Evolutionary conservation across 345 rosid genomes (phyloP), one percentile per base, ranked within the genome.

Genomic region (Fremontodendron californicum): DNA sequence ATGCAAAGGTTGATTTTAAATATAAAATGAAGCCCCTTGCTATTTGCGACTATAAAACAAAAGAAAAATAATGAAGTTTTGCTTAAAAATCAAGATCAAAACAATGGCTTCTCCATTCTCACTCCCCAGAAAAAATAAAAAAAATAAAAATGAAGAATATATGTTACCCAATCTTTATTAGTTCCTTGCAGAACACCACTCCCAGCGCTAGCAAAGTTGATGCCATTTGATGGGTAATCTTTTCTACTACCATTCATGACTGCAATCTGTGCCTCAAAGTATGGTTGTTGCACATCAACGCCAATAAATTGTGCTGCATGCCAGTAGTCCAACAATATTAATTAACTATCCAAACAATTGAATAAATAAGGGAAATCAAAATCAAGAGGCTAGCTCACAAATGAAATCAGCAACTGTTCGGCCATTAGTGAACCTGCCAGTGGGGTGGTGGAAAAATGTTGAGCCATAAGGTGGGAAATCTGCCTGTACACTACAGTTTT

Each of bases 391-490:
- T 21, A 40, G 65, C 80, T 81, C 62, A 87, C 92, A 84, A 25
- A 90, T 78, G 74, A 92, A 92, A 82, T 92, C 97, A 23, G 83
- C 85, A 9, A 89, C 89, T 4, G 88, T 90, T 81, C 90, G 85
- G 65, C 93, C 97, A 55, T 90, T 88, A 39, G 94, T 92, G 85
- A 92, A 92, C 78, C 94, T 83, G 9, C 97, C 92, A 9, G 92
- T 92, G 9, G 94, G 94, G 39, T 29, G 84, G 84, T 83, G 90
- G 81, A 88, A 92, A 69, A 87, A 92, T 11, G 79, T 79, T 9
- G 97, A 90, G 21, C 93, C 97, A 16, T 90, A 90, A 65, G 97
- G 97, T 25, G 91, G 87, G 65, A 89, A 92, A 87, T 89, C 91
- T 7, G 97, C 94, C 78, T 88, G 92, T 12, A 83, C 91, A 19